phyloP scores from a whole-genome alignment of 495 filamentous ascomycete genomes.

The Penicillium silybi region DNA sequence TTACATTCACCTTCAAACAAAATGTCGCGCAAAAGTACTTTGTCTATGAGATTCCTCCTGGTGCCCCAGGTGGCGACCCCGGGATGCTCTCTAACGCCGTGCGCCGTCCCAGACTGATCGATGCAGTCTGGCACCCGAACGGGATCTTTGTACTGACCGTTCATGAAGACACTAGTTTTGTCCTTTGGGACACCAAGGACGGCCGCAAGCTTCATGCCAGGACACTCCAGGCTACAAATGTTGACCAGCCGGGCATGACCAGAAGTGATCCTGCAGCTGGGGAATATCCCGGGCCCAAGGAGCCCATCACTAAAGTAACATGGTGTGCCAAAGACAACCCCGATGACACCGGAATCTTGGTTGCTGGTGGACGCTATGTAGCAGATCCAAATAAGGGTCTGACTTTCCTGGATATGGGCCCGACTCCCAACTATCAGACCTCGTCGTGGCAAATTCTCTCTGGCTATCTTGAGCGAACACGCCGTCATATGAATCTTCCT shows the following conservation, averaged over 20 bases:
- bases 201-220: conserved; percentile 80
- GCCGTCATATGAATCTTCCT: conserved; percentile 62
- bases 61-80: conserved; percentile 82
- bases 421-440: conserved; percentile 85
- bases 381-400: conserved; percentile 66
- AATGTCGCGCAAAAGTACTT: conserved; percentile 72
- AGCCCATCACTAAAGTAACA: conserved; percentile 68
- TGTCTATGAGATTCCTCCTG: conserved; percentile 73
- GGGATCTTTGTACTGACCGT: conserved; percentile 85
- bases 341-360: conserved; percentile 84
- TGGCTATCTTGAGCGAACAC: conserved; percentile 70
- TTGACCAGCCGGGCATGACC: conserved; percentile 58
- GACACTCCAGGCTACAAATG: conserved; percentile 65
- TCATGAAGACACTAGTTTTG: conserved; percentile 85
- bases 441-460: conserved; percentile 80
- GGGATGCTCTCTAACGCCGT: conserved; percentile 48
- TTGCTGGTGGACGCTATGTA: conserved; percentile 72
- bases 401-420: conserved; percentile 83
- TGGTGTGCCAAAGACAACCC: conserved; percentile 93
- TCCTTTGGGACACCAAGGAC: conserved; percentile 93
- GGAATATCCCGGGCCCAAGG: conserved; percentile 49
- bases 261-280: conserved; percentile 36
- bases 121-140: conserved; percentile 91
- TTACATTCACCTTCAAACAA: conserved; percentile 90
- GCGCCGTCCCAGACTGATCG: conserved; percentile 67